Base-by-base conservation (phyloP, 2,329 filamentous ascomycete genomes). In the Aspergillus alliaceus region DNA sequence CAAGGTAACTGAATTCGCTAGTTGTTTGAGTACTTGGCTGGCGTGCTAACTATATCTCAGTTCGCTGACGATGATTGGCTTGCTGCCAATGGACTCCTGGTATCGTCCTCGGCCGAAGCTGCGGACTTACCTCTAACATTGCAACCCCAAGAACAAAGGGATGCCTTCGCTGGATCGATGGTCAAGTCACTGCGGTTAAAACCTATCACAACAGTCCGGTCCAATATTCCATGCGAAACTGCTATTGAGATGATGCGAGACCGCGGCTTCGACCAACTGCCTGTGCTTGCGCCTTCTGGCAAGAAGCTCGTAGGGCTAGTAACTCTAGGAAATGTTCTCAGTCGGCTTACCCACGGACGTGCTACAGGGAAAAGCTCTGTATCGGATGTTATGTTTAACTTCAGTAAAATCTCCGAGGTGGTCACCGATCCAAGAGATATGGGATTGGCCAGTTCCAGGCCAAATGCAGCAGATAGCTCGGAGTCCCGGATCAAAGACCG, bases 21-120 rank as follows among this genome's bases (percentile, higher is more conserved):
- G 11, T 47, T 29, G 7, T 44, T 24, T 46, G 29, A 22, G 31
- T 27, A 20, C 35, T 27, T 18, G 25, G 9, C n/a, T n/a, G n/a
- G n/a, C n/a, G n/a, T 57, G 49, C 65, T 67, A 44, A 67, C 53
- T 47, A 2, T n/a, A 24, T 51, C 31, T 29, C 59, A 84, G 84
- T 99, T 99, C 73, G 92, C 92, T 64, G 95, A 99, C 73, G 96
- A 99, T 72, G 95, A 98, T 80, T 99, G 95, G 96, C 87, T 99
- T 55, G 93, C 92, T 12, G 95, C 95, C 62, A 99, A 99, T 78
- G 89, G 93, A 72, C 90, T 99, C 24, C 84, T 98, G 25, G 86
- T 90, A 37, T 82, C 78, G 62, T 85, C 80, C 52, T 84, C 79
- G 59, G 80, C 72, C 50, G 74, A 72, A 53, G 66, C 71, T 62